Percentiles rank a stretch among this genome's conserved stretches.
These are phyloP conservation scores for Acrocalymma vagum DNA, from an alignment of 2,329 filamentous ascomycete genomes.

Conservation along the genomic window DNA sequence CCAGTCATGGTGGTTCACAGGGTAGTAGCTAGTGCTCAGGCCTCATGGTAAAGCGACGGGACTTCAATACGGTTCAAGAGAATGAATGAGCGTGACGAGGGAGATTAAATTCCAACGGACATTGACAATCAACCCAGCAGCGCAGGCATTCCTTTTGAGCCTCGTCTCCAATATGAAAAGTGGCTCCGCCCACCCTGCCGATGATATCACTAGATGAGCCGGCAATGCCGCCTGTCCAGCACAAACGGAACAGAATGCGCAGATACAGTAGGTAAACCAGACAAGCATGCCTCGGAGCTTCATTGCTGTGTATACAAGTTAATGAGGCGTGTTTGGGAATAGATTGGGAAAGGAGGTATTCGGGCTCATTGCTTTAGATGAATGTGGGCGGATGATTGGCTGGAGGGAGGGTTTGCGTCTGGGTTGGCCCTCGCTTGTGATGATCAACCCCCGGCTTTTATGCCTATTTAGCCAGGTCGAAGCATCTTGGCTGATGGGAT, in stretches of 20 bases:
- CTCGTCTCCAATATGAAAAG: slow-evolving; percentile 7
- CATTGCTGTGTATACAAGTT: slow-evolving; percentile 15
- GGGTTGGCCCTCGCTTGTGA: slow-evolving; percentile 18
- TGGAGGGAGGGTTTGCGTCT: too few relatives aligned
- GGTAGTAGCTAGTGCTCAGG: too few relatives aligned
- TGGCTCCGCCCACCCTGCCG: slow-evolving; percentile 5
- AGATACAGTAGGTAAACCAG: slow-evolving; percentile 4
- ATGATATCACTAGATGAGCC: slow-evolving; percentile 16
- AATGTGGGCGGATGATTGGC: slow-evolving; percentile 18
- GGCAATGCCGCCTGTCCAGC: slow-evolving; percentile 2
- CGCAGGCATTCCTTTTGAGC: slow-evolving; percentile 16
- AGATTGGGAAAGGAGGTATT: slow-evolving; percentile 19
- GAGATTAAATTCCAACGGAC: too few relatives aligned
- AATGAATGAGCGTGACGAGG: too few relatives aligned
- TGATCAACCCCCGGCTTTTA: too few relatives aligned
- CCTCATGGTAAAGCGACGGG: too few relatives aligned
- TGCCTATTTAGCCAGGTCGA: slow-evolving; percentile 25
- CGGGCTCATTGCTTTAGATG: slow-evolving; percentile 16
- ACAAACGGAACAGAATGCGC: slow-evolving; percentile 8
- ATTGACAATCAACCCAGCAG: too few relatives aligned
- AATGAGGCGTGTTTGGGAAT: slow-evolving; percentile 20
- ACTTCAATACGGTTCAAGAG: too few relatives aligned
- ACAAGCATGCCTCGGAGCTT: slow-evolving; percentile 1
- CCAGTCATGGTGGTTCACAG: slow-evolving; percentile 16
- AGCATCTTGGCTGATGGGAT: background rate